Evolutionary conservation across 2,329 filamentous ascomycete genomes (phyloP), one percentile per base, ranked within the genome.

Genomic region (Hirsutella thompsonii): DNA sequence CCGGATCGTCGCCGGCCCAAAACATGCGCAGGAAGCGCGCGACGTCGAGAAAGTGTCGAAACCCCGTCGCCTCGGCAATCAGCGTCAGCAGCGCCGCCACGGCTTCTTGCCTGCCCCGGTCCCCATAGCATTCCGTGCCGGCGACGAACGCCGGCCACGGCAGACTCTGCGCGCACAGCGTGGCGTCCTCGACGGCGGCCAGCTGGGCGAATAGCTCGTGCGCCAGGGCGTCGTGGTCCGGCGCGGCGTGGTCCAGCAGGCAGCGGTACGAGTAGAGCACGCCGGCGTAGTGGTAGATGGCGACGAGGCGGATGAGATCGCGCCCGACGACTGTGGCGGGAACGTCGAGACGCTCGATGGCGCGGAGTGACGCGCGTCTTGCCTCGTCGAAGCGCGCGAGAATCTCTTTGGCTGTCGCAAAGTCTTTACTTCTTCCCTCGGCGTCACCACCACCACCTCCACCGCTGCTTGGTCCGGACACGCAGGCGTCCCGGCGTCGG

Each of bases 91-190:
- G 40, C n/a, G 37, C 18, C 2, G 44, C 32, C 11, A 55, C 46
- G 2, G 41, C 44, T 18, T 45, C 36, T 26, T 54, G 52, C 14
- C 47, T 43, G n/a, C 30, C 41, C 20, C 29, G 40, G 20, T 54
- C 41, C 3, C 46, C 50, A 34, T 54, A 42, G n/a, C 48, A 50
- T 36, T 53, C 53, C 5, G 48, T 50, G 1, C 55, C 55, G 1
- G 54, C 54, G 8, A 57, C 49, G 28, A 57, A 56, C 4, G 49
- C 45, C 1, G 55, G 53, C 55, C 55, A 57, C 0, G 53, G 50
- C 19, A 57, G 44, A 35, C 56, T 57, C 26, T 56, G 55, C 3
- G 53, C 44, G 41, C 50, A 55, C 5, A 47, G 33, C 5, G 48
- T 43, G 5, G 44, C 36, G 5, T 53, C 47, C 28, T 54, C 50